phyloP scores from a whole-genome alignment of 2,329 filamentous ascomycete species.

The Botrytis pseudocinerea region DNA sequence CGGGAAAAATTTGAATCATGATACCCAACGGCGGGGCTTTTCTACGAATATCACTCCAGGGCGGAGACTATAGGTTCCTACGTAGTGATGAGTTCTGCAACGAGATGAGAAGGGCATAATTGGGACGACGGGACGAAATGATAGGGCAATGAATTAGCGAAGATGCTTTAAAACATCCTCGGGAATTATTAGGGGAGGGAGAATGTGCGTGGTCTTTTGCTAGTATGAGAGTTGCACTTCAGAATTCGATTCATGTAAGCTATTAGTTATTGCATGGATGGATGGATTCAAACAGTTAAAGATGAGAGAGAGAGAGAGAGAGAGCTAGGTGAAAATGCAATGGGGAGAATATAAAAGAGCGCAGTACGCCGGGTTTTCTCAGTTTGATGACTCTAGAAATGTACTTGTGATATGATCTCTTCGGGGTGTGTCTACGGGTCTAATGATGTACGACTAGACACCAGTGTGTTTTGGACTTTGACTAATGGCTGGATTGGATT shows the following conservation, averaged over 20 bases:
- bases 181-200: background rate
- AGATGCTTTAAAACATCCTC: background rate
- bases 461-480: background rate
- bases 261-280: conserved; percentile 19
- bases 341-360: conserved; percentile 17
- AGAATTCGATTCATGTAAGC: conserved; percentile 20
- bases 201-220: conserved; percentile 16
- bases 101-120: conserved; percentile 10
- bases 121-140: background rate
- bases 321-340: background rate
- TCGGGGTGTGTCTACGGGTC: background rate
- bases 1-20: conserved; percentile 23
- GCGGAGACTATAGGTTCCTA: background rate
- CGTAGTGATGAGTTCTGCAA: conserved; percentile 17
- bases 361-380: conserved; percentile 8
- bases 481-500: background rate
- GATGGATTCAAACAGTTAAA: background rate
- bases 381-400: background rate
- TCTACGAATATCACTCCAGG: conserved; percentile 9
- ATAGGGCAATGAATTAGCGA: background rate
- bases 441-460: background rate
- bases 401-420: background rate
- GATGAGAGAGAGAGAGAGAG: conserved; percentile 16
- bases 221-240: conserved; percentile 15
- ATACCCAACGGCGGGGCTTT: conserved; percentile 23